phyloP scores from a whole-genome alignment of 495 filamentous ascomycete species.

The Aspergillus sparsus region DNA sequence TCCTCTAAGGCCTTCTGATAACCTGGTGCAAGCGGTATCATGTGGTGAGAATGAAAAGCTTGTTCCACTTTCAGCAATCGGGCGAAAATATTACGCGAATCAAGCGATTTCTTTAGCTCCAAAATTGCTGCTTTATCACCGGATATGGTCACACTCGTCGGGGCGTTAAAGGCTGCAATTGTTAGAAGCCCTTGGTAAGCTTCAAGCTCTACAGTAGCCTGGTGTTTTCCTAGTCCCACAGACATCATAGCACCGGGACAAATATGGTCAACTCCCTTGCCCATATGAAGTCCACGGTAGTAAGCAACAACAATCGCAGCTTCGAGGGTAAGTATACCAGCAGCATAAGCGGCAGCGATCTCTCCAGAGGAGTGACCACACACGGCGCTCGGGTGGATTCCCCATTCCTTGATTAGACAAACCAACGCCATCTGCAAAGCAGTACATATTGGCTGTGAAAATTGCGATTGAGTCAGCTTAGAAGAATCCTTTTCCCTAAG shows the following conservation, averaged over 20 bases:
- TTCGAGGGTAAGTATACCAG: constrained; percentile 27
- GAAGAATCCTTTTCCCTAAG: too few relatives aligned
- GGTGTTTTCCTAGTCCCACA: constrained; percentile 33
- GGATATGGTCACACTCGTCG: constrained; percentile 42
- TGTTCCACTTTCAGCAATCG: constrained; percentile 54
- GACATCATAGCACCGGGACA: constrained; percentile 56
- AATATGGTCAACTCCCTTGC: not conserved
- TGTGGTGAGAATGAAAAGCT: constrained; percentile 54
- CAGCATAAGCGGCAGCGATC: constrained; percentile 42
- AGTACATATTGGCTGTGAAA: constrained; percentile 45
- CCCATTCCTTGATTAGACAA: constrained; percentile 24
- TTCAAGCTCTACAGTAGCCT: too few relatives aligned
- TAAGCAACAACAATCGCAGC: constrained; percentile 56
- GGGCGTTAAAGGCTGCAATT: constrained; percentile 39
- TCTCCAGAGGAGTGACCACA: constrained; percentile 44
- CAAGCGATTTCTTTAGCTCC: constrained; percentile 45
- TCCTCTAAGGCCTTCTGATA: constrained; percentile 23
- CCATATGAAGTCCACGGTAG: constrained; percentile 44
- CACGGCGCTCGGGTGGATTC: constrained; percentile 29
- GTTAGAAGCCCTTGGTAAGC: constrained; percentile 19
- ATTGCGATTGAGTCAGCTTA: too few relatives aligned
- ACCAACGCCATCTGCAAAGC: constrained; percentile 34
- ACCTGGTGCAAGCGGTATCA: constrained; percentile 30
- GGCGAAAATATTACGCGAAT: constrained; percentile 50
- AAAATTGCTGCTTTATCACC: constrained; percentile 31